These are phyloP conservation scores for Toxicodendron radicans DNA, from an alignment of 345 rosid genomes.

Conservation along the genomic window DNA sequence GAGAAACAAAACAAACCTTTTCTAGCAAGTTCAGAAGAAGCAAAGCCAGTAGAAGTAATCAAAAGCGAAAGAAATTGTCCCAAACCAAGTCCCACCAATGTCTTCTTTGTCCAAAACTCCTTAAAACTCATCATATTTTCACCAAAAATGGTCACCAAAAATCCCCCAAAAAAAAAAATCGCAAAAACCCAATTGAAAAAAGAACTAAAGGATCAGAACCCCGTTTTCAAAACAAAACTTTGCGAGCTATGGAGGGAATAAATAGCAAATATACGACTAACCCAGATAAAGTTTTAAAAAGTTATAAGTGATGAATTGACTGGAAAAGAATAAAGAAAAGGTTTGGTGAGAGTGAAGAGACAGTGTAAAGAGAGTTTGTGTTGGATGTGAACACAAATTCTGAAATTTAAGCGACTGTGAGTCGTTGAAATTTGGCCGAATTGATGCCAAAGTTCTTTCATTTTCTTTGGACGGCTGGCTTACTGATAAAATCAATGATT, in stretches of 20 bases:
- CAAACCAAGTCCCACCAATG: conserved; percentile 62
- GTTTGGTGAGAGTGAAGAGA: neutral
- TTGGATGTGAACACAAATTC: neutral
- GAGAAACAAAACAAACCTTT: conserved; percentile 42
- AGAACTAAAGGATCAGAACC: neutral
- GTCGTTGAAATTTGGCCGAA: neutral
- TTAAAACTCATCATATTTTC: conserved; percentile 35
- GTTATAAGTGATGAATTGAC: neutral
- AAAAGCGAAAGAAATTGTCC: conserved; percentile 80
- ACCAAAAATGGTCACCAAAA: neutral
- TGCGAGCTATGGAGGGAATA: neutral
- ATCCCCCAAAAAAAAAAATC: neutral
- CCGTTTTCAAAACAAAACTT: neutral
- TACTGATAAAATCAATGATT: no score
- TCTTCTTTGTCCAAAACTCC: conserved; percentile 53
- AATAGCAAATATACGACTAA: neutral
- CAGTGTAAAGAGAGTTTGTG: neutral
- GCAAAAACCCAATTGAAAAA: conserved; percentile 7
- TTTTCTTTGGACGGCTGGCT: neutral
- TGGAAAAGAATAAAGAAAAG: neutral
- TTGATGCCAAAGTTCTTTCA: neutral
- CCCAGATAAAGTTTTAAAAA: neutral
- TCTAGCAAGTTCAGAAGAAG: conserved; percentile 62
- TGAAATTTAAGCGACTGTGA: neutral
- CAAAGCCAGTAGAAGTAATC: conserved; percentile 47